phyloP scores from a whole-genome alignment of 1,139 yeast genomes.

The Taphrina pruni region DNA sequence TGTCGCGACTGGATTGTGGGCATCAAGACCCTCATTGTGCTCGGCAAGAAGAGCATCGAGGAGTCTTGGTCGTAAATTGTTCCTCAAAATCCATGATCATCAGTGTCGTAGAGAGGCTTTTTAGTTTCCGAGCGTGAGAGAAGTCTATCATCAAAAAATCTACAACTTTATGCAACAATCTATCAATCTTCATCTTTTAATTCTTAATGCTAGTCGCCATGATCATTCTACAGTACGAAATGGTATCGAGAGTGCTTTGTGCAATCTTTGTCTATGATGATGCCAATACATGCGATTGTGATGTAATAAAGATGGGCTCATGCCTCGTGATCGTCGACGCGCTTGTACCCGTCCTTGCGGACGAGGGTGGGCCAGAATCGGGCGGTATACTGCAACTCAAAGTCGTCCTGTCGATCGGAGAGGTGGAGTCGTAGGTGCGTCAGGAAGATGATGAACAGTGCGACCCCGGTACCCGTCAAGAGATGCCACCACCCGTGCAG shows the following conservation, averaged over 20 bases:
- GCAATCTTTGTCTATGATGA: no score
- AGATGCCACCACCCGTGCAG: conserved; percentile 43
- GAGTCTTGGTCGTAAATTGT: conserved; percentile 11
- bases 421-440: conserved; percentile 72
- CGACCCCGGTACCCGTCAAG: conserved; percentile 58
- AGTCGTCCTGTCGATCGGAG: conserved; percentile 61
- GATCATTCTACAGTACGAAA: no score
- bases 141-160: no score
- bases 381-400: conserved; percentile 47
- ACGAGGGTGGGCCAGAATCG: conserved; percentile 28
- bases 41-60: conserved; percentile 53
- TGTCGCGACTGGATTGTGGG: conserved; percentile 95
- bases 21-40: conserved; percentile 81
- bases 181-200: no score
- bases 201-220: no score
- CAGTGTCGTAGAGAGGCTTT: no score
- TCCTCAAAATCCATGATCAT: no score
- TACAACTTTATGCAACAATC: no score
- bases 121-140: no score
- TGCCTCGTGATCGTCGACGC: conserved; percentile 26
- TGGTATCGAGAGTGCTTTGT: no score
- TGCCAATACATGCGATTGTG: neutral
- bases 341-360: conserved; percentile 30
- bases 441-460: conserved; percentile 64
- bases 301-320: neutral